phyloP scores from a whole-genome alignment of 441 rosid genomes.

The Arabidopsis hybrid region DNA sequence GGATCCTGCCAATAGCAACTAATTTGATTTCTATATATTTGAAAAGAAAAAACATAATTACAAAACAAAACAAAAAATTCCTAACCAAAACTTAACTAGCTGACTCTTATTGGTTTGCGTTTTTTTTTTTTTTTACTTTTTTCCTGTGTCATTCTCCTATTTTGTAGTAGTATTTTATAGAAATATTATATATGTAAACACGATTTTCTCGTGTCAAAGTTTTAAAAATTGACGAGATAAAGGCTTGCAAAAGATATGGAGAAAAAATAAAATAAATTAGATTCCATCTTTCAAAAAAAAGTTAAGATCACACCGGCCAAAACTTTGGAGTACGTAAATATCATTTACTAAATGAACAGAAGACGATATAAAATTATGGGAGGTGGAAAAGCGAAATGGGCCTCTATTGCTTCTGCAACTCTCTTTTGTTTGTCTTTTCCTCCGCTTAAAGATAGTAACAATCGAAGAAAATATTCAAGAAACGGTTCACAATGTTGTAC shows the following conservation, averaged over 20 bases:
- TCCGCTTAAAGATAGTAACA: neutral
- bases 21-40: too few relatives aligned
- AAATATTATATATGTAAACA: slow-evolving; percentile 21
- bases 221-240: neutral
- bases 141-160: neutral
- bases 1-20: too few relatives aligned
- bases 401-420: slow-evolving; percentile 17
- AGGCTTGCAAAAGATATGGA: slow-evolving; percentile 1
- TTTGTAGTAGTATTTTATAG: neutral
- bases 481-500: slow-evolving; percentile 1
- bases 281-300: neutral
- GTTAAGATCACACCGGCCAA: slow-evolving; percentile 36
- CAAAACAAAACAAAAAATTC: too few relatives aligned
- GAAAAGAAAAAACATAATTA: too few relatives aligned
- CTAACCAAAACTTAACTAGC: too few relatives aligned
- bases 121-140: too few relatives aligned
- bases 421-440: slow-evolving; percentile 11
- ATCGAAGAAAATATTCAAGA: neutral
- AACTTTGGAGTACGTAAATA: slow-evolving; percentile 13
- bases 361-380: slow-evolving; percentile 28
- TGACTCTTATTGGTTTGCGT: neutral
- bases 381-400: slow-evolving; percentile 34
- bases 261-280: neutral
- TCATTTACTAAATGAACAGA: neutral
- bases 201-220: slow-evolving; percentile 25